Conservation (phyloP, 805 yeast genomes). For the Wickerhamiella qilinensis region DNA sequence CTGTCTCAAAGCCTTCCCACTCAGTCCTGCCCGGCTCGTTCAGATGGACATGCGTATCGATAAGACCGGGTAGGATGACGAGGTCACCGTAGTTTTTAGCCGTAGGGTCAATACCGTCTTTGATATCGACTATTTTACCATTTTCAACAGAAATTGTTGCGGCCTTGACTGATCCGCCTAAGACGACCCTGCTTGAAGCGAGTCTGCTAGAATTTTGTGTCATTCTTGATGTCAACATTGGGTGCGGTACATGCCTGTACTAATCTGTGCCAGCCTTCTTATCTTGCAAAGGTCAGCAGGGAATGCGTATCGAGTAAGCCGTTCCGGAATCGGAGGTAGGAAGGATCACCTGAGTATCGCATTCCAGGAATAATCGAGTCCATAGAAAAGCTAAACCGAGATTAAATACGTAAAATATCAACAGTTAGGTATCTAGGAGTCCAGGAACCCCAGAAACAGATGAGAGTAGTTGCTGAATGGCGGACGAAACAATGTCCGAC, state of each 20-base stretch:
- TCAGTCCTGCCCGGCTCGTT: conserved; percentile 97
- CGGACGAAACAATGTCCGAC: conserved; percentile 61
- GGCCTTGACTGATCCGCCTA: conserved; percentile 14
- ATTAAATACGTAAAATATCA: too few relatives aligned
- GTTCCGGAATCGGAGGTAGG: too few relatives aligned
- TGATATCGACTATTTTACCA: conserved; percentile 45
- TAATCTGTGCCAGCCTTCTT: too few relatives aligned
- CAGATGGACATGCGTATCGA: conserved; percentile 85
- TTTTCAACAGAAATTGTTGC: conserved; percentile 22
- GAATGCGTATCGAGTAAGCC: background rate
- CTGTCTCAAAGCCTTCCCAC: conserved; percentile 97
- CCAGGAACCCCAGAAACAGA: conserved; percentile 57
- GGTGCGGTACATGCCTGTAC: conserved; percentile 1
- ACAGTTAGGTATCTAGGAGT: conserved; percentile 4
- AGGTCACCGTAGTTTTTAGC: conserved; percentile 41
- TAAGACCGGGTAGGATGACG: conserved; percentile 73
- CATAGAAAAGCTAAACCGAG: too few relatives aligned
- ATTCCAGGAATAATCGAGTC: too few relatives aligned
- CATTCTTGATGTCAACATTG: background rate
- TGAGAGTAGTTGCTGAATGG: conserved; percentile 54
- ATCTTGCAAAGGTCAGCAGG: background rate
- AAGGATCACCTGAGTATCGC: too few relatives aligned
- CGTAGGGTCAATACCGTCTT: conserved; percentile 17
- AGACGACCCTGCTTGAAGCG: conserved; percentile 14
- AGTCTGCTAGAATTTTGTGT: too few relatives aligned